Percentiles rank a stretch among this genome's conserved stretches.
Evolutionary conservation across 2,329 filamentous ascomycete genomes (phyloP).

Genomic region (Penicillium griseofulvum): DNA sequence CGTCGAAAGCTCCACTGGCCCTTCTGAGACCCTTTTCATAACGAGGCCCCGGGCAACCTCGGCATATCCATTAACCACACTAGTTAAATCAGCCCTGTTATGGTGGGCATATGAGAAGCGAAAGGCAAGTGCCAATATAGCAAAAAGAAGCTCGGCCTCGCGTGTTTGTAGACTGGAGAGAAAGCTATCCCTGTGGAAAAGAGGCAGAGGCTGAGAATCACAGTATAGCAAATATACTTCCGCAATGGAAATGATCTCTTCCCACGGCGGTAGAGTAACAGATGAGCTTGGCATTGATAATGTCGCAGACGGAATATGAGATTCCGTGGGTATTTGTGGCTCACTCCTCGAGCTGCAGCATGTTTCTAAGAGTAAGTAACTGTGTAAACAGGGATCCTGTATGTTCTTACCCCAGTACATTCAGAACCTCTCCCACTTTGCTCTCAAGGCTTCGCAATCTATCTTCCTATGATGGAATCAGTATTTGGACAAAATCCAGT

Average conservation of each 20-base stretch:
- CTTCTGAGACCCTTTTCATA: constrained; percentile 40
- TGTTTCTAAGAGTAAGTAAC: background rate
- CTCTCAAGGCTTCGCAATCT: constrained; percentile 35
- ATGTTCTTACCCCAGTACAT: constrained; percentile 34
- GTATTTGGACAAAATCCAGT: background rate
- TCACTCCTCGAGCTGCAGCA: constrained; percentile 16
- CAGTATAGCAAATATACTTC: constrained; percentile 49
- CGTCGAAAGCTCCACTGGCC: constrained; percentile 44
- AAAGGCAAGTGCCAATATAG: constrained; percentile 42
- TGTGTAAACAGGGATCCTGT: constrained; percentile 1
- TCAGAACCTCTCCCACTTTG: constrained; percentile 36
- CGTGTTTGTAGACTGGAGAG: constrained; percentile 40
- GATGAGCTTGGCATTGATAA: constrained; percentile 15
- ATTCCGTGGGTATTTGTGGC: constrained; percentile 2
- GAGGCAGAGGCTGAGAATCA: constrained; percentile 50
- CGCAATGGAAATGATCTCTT: constrained; percentile 40
- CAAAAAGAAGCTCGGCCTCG: constrained; percentile 36
- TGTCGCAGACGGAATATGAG: constrained; percentile 10
- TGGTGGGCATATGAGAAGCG: constrained; percentile 41
- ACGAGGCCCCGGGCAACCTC: constrained; percentile 38
- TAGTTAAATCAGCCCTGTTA: constrained; percentile 20
- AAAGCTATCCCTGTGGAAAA: constrained; percentile 47
- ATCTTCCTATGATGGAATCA: constrained; percentile 25
- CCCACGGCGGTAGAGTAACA: constrained; percentile 38
- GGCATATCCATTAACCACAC: constrained; percentile 37